Evolutionary conservation across 306 rosid species (phyloP), one percentile per base, ranked within the genome.

Genomic region (Acacia melanoxylon): DNA sequence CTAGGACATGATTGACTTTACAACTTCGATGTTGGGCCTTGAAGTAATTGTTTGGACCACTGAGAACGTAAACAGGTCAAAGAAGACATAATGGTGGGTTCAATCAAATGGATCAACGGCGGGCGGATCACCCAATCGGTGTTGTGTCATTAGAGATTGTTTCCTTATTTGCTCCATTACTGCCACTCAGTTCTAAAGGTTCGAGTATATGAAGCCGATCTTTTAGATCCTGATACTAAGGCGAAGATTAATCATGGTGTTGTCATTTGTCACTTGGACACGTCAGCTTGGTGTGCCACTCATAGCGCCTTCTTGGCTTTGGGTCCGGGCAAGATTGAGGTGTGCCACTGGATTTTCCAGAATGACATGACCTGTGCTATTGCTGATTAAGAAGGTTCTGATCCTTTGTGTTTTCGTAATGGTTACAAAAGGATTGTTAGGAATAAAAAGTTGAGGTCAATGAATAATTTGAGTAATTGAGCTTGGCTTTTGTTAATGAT

Each of bases 181-280:
- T 94, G 98, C 45, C 98, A 94, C 87, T 94, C 98, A 0, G 98
- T 94, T 2, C 98, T 97, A 0, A 92, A 88, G 71, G 98, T 94
- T 54, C 94, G 97, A 68, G 97, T 92, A 3, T 94, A 94, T 81
- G 85, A 91, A 76, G 97, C 94, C 24, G 97, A 94, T 81, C 79
- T 94, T n/a, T 61, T 90, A 71, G 93, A 94, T 59, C 87, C 92
- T 25, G 74, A 6, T 52, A 31, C 87, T 0, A 92, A 92, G 85
- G 72, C 83, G 13, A 94, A 86, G 86, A 82, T 92, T 24, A 94
- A 94, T 61, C 94, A 85, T 0, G 97, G 94, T 14, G 89, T 92
- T 77, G 94, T 97, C 29, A 90, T 94, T 31, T 94, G 97, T 76
- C 98, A 94, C 87, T 20, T 94, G 77, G 98, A 94, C 84, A 94